Evolutionary conservation across 352 stramenopile species (phyloP), one percentile per base, ranked within the genome.

Genomic region (Hyaloperonospora arabidopsidis): DNA sequence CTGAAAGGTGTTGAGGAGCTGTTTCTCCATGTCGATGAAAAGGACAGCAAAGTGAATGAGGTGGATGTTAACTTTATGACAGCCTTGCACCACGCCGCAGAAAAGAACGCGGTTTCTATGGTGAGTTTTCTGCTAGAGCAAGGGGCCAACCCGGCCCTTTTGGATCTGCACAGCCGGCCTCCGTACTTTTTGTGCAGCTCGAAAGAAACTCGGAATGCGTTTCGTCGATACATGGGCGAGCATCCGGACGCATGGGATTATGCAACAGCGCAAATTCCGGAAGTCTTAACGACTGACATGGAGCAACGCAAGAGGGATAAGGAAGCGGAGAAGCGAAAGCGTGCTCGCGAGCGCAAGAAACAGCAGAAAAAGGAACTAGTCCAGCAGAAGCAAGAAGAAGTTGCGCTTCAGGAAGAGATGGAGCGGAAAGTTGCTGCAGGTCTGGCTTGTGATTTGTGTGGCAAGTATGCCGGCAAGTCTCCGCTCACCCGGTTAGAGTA

Each of bases 401-500:
- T 75, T 39, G 64, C 48, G 39, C 72, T 55, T 7, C 56, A 75
- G 43, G 74, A 79, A 41, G 84, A 89, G 53, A 61, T 69, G 3
- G 79, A 91, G 46, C 67, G 74, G 14, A 86, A 96, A 61, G 66
- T 93, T 17, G 70, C 79, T 10, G 82, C 79, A 17, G 91, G 81
- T 14, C 72, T 81, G 64, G 74, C 73, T 49, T 95, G 65, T 66
- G 75, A 80, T 72, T 83, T 74, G 41, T 95, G 70, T 67, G 87
- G 73, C 57, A 89, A 86, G 68, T 87, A 76, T 52, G 78, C 81
- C 4, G 84, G 86, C 48, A 90, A 87, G 44, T 75, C 90, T 52
- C 93, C 94, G 51, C 96, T 97, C 53, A 75, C 79, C 49, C 86
- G 91, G 22, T 67, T 97, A 17, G 86, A 96, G 35, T 98, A 86